Evolutionary conservation across 768 basidiomycete genomes (phyloP).

Genomic region (Mycena pura): DNA sequence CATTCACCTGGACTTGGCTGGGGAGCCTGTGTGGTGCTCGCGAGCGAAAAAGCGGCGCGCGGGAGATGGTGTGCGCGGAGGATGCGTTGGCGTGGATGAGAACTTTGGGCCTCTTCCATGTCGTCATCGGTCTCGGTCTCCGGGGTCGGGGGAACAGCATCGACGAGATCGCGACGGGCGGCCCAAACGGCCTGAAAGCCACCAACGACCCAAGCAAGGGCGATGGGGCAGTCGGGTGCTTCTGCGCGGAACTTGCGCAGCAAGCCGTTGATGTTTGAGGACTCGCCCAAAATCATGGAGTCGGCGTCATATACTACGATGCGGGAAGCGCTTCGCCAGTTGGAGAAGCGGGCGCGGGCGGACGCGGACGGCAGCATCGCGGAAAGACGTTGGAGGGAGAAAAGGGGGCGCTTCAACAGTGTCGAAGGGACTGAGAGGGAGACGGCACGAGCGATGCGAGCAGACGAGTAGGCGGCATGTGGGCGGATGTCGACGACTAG

Average conservation of each 20-base stretch:
- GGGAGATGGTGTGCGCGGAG: conserved; percentile 69
- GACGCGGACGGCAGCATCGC: conserved; percentile 77
- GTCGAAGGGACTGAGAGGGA: conserved; percentile 94
- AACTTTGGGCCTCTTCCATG: conserved; percentile 36
- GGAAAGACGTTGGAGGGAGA: conserved; percentile 77
- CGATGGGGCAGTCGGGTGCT: conserved; percentile 49
- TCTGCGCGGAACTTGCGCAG: conserved; percentile 75
- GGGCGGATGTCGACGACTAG: conserved; percentile 92
- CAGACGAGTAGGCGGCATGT: conserved; percentile 71
- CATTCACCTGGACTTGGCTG: conserved; percentile 30
- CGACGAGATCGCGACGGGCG: conserved; percentile 58
- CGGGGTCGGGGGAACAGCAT: conserved; percentile 52
- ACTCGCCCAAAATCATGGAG: conserved; percentile 61
- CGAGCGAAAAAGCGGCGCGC: conserved; percentile 65
- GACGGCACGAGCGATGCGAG: conserved; percentile 72
- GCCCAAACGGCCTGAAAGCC: conserved; percentile 79
- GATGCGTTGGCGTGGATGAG: conserved; percentile 28
- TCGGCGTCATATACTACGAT: conserved; percentile 92
- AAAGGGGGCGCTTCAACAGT: conserved; percentile 88
- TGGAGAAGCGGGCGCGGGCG: conserved; percentile 63
- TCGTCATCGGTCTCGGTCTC: conserved; percentile 61
- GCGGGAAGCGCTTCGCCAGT: conserved; percentile 61
- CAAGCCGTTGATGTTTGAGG: conserved; percentile 73
- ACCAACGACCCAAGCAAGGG: conserved; percentile 81
- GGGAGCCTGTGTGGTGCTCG: conserved; percentile 46